Base-by-base conservation (phyloP, 1,284 basidiomycete species). In the Ustilago nuda region DNA sequence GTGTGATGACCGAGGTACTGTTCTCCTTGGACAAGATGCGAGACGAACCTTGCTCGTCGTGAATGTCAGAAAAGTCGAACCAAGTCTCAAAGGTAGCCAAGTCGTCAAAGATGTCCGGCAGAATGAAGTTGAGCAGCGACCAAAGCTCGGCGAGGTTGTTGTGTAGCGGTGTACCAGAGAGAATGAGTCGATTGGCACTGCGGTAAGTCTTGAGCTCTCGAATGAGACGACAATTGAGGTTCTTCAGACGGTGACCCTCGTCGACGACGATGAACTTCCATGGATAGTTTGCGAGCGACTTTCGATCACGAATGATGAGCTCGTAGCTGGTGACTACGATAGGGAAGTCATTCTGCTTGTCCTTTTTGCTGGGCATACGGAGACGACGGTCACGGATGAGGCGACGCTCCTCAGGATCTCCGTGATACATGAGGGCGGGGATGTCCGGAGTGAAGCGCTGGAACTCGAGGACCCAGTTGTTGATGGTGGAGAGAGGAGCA, bases 81-180 rank as follows among this genome's bases (percentile, higher is more conserved):
- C 94, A 95, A 84, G 94, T 90, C 87, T 96, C 93, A 87, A 97
- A 98, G 0, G 92, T 90, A 66, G 93, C 91, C 30, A 96, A 88
- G 80, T 98, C 93, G 70, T 92, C 90, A 86, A 99, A 99, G 66
- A 98, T 92, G 80, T 86, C 82, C 23, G 83, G 81, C 23, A 83
- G 41, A 48, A 85, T 82, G 41, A 98, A 99, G 85, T 98, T 97
- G 50, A 99, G 90, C 8, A 98, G 88, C 1, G 94, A 92, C 95
- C 95, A 98, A 3, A 99, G 88, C 85, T 99, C 95, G 11, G 91
- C 89, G 3, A 99, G 89, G 83, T 98, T 98, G 87, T 99, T 98
- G 92, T 94, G 95, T 37, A 98, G 87, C 2, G 94, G 95, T 8
- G 95, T 98, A 27, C 95, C 95, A 0, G 95, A 98, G 61, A 98